Conservation (phyloP, 2,329 filamentous ascomycete genomes). For the Aspergillus puulaauensis region DNA sequence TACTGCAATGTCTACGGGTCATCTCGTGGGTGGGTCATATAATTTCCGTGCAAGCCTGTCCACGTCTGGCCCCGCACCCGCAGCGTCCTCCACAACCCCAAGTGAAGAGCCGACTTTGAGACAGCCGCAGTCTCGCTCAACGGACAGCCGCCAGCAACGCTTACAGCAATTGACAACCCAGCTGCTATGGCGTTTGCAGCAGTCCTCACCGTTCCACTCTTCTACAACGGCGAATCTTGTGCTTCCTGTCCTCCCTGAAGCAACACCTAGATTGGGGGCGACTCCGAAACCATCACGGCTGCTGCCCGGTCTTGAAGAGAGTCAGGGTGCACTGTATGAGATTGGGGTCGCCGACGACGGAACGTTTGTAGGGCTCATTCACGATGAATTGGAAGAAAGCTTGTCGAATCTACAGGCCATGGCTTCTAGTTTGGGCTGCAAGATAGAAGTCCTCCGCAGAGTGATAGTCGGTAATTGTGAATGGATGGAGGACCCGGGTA, state of each 20-base stretch:
- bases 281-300: conserved; percentile 55
- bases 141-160: conserved; percentile 74
- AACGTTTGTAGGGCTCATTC: conserved; percentile 79
- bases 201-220: conserved; percentile 88
- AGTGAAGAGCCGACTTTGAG: conserved; percentile 34
- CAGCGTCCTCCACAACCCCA: conserved; percentile 14
- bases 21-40: conserved; percentile 52
- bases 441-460: conserved; percentile 75
- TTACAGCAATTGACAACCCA: conserved; percentile 93
- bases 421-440: conserved; percentile 88
- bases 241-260: conserved; percentile 71
- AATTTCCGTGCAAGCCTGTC: conserved; percentile 39
- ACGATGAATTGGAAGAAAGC: conserved; percentile 91
- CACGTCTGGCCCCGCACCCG: conserved; percentile 17
- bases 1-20: conserved; percentile 66
- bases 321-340: conserved; percentile 89
- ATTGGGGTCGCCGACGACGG: conserved; percentile 96
- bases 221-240: conserved; percentile 73
- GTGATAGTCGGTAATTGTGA: conserved; percentile 85
- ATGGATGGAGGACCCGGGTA: conserved; percentile 35
- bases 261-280: conserved; percentile 56
- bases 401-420: conserved; percentile 81
- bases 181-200: conserved; percentile 88
- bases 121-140: conserved; percentile 51
- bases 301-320: conserved; percentile 81